Evolutionary conservation across 176 grass and related monocot genomes (phyloP).

Genomic region (Eragrostis nindensis): DNA sequence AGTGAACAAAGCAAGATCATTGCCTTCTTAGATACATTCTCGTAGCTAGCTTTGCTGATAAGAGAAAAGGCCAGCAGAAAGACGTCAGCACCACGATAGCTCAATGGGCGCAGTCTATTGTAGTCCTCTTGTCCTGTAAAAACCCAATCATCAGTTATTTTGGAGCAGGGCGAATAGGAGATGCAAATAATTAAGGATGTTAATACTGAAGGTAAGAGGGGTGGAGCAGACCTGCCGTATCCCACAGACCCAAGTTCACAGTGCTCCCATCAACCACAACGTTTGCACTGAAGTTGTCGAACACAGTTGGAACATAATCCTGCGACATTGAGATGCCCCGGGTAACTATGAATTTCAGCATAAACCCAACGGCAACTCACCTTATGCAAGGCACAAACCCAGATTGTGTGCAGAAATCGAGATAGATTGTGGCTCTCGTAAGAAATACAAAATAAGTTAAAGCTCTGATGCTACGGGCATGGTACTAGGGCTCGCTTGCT

Average conservation of each 20-base stretch:
- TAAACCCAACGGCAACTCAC: not conserved
- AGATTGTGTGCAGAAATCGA: no score
- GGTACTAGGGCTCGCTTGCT: not conserved
- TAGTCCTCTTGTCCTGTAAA: slow-evolving; percentile 81
- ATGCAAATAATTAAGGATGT: slow-evolving; percentile 1
- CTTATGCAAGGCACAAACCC: not conserved
- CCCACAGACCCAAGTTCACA: slow-evolving; percentile 75
- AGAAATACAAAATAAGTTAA: not conserved
- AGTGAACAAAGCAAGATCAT: slow-evolving; percentile 5
- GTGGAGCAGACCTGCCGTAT: slow-evolving; percentile 59
- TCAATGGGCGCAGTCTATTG: slow-evolving; percentile 69
- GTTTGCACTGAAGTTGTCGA: slow-evolving; percentile 76
- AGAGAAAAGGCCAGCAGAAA: slow-evolving; percentile 80
- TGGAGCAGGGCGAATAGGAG: not conserved
- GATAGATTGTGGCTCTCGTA: no score
- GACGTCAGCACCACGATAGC: slow-evolving; percentile 80
- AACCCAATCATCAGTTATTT: slow-evolving; percentile 15
- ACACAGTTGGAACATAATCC: slow-evolving; percentile 79
- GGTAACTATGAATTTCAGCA: not conserved
- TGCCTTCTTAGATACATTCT: slow-evolving; percentile 86
- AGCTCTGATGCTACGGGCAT: not conserved
- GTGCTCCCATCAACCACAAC: slow-evolving; percentile 73
- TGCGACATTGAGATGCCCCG: slow-evolving; percentile 28
- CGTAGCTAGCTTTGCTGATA: slow-evolving; percentile 85
- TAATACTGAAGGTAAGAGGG: not conserved